phyloP scores from a whole-genome alignment of 495 filamentous ascomycete species.

The Cetradonia linearis region DNA sequence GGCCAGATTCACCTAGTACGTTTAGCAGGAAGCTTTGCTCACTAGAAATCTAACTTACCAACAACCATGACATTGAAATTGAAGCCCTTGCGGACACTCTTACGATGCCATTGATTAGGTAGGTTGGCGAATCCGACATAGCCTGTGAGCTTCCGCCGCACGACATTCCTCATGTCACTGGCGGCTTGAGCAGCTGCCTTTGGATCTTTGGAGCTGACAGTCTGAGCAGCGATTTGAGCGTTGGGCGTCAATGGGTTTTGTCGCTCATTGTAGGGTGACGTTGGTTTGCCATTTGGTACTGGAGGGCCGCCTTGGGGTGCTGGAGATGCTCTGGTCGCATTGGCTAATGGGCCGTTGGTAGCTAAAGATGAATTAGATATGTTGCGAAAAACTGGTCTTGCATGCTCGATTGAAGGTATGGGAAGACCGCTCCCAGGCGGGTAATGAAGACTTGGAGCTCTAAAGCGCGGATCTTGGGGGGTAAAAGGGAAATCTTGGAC shows the following conservation, averaged over 20 bases:
- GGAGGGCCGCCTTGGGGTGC: slow-evolving; percentile 22
- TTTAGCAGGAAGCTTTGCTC: slow-evolving; percentile 21
- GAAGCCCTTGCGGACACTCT: slow-evolving; percentile 99
- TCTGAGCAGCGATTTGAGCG: slow-evolving; percentile 47
- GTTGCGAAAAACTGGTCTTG: neutral
- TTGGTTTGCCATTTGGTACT: slow-evolving; percentile 43
- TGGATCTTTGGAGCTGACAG: slow-evolving; percentile 71
- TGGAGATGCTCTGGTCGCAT: slow-evolving; percentile 28
- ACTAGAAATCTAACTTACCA: slow-evolving; percentile 50
- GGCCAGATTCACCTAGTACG: slow-evolving; percentile 82
- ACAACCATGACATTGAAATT: slow-evolving; percentile 99
- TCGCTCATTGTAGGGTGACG: slow-evolving; percentile 49
- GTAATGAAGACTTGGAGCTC: neutral
- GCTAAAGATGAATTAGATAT: slow-evolving; percentile 28
- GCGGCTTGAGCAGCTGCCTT: slow-evolving; percentile 68
- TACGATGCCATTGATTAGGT: slow-evolving; percentile 99
- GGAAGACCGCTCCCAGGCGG: neutral
- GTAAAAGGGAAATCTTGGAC: neutral
- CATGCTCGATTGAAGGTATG: neutral
- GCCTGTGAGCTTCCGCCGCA: slow-evolving; percentile 93
- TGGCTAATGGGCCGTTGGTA: slow-evolving; percentile 38
- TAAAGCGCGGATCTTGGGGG: neutral
- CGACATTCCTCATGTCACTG: slow-evolving; percentile 90
- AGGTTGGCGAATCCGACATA: slow-evolving; percentile 98
- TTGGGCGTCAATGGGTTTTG: slow-evolving; percentile 53